Conservation (phyloP, 2,329 filamentous ascomycete genomes). For the Calonectria henricotiae region DNA sequence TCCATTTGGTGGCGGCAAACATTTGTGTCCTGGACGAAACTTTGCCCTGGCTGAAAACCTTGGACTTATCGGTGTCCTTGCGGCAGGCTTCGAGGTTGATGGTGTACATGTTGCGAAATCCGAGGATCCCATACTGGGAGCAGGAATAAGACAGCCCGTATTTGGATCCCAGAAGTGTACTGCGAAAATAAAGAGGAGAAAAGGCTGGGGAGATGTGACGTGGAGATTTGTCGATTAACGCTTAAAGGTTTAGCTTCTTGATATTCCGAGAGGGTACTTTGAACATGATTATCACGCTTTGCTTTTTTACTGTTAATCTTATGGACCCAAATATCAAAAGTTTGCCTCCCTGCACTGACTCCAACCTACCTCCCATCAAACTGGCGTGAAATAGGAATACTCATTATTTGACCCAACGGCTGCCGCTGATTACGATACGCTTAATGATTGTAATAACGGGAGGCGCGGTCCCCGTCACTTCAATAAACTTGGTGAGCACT, state of each 20-base stretch:
- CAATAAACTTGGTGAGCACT: too few species aligned
- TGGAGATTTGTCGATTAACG: not conserved
- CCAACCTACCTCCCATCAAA: too few species aligned
- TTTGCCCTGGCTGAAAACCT: constrained; percentile 54
- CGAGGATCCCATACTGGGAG: constrained; percentile 22
- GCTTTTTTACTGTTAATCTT: not conserved
- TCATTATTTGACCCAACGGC: too few species aligned
- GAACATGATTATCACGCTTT: not conserved
- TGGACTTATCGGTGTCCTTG: constrained; percentile 33
- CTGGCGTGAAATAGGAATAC: too few species aligned
- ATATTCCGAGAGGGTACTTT: too few species aligned
- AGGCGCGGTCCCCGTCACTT: too few species aligned
- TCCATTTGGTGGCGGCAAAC: constrained; percentile 56
- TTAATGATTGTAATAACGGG: too few species aligned
- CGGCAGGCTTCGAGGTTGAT: constrained; percentile 35
- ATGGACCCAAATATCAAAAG: too few species aligned
- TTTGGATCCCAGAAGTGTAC: not conserved
- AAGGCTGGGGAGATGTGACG: not conserved
- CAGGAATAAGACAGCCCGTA: constrained; percentile 26
- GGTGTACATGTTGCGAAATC: constrained; percentile 41
- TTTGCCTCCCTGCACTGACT: too few species aligned
- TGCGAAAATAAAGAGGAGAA: not conserved
- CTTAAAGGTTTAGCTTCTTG: not conserved
- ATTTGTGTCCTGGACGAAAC: constrained; percentile 56
- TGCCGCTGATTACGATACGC: too few species aligned